These are phyloP conservation scores for Tilletiopsis washingtonensis DNA, from an alignment of 1,284 basidiomycete species.

Conservation along the genomic window DNA sequence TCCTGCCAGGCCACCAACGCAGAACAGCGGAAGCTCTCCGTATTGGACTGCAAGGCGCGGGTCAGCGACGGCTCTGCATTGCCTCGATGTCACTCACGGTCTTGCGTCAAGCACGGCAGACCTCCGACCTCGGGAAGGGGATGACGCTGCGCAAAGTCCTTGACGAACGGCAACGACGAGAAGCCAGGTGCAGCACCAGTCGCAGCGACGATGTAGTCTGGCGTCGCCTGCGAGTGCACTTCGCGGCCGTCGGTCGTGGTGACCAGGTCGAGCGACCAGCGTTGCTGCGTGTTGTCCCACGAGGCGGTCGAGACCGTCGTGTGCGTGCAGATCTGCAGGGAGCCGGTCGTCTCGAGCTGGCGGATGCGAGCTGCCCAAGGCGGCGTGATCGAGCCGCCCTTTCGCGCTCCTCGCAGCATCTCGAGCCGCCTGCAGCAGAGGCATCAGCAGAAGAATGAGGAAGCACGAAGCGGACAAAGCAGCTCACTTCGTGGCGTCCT, in stretches of 20 bases:
- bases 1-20: conserved; percentile 40
- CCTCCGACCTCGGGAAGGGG: conserved; percentile 36
- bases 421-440: conserved; percentile 25
- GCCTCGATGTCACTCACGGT: not conserved
- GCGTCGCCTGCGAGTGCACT: conserved; percentile 9
- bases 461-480: too few relatives aligned
- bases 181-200: conserved; percentile 40
- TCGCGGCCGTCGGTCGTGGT: not conserved
- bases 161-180: conserved; percentile 28
- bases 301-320: conserved; percentile 21
- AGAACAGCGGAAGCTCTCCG: conserved; percentile 45
- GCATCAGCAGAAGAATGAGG: too few relatives aligned
- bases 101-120: conserved; percentile 38
- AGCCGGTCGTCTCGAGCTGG: conserved; percentile 20
- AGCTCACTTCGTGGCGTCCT: conserved; percentile 16
- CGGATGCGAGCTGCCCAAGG: conserved; percentile 29
- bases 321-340: conserved; percentile 28
- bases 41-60: too few relatives aligned
- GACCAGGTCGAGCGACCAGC: conserved; percentile 17
- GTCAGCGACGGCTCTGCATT: too few relatives aligned
- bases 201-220: conserved; percentile 39
- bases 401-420: conserved; percentile 34
- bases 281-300: conserved; percentile 1
- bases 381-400: conserved; percentile 46
- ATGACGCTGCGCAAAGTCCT: conserved; percentile 17